Base-by-base conservation (phyloP, 495 filamentous ascomycete species). In the Penicillium manginii region DNA sequence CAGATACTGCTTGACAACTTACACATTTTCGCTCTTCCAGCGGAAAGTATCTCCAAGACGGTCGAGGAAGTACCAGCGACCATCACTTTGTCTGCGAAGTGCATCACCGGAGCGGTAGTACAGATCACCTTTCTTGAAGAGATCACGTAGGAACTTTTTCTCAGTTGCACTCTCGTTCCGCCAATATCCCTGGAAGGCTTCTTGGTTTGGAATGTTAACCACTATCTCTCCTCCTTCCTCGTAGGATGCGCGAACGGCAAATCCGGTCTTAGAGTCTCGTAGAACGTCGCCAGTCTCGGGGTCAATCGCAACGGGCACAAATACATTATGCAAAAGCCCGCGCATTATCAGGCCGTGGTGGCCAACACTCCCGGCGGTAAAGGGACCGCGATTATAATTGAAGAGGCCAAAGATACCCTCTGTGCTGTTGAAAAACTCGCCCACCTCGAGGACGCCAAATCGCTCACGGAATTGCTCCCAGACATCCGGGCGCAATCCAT, bases 21-120 rank as follows among this genome's bases (percentile, higher is more conserved):
- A 86, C 51, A 93, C 89, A 64, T 93, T 93, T 73, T 92, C 90
- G 55, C 84, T 84, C 70, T 93, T 93, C 90, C 90, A 93, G 4
- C 90, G 80, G 73, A 87, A 93, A 0, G 90, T 93, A 68, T 93
- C 90, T 1, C 90, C 90, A 0, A 92, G 74, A 33, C 84, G 81
- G 68, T 94, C 91, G 21, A 90, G 63, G 70, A 94, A 94, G 68
- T 81, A 91, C 89, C 89, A 92, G 14, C 87, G 76, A 0, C 91
- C 91, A 54, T 93, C 89, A 3, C 61, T 62, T 17, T 83, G 79
- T 14, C 87, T 77, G 4, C 87, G 72, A 31, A 92, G 68, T 6
- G 89, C 86, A 70, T 94, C 91, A 14, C 91, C 90, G 3, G 84
- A 85, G 17, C 91, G 82, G 67, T 90, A 93, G 61, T 83, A 94